Conservation (phyloP, 768 basidiomycete genomes). For the Mycena kentingensis region DNA sequence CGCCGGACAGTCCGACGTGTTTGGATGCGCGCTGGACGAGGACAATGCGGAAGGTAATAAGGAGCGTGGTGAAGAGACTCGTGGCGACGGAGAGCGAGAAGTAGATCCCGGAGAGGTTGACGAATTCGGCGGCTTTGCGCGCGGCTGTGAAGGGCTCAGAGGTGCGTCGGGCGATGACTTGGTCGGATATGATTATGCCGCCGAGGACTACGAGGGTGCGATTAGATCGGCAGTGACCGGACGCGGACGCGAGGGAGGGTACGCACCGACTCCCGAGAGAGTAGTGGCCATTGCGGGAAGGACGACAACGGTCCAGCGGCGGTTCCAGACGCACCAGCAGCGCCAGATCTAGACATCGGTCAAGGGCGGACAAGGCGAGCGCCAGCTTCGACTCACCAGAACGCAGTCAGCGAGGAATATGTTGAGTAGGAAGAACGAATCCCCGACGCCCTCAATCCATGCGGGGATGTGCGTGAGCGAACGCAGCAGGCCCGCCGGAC, state of each 20-base stretch:
- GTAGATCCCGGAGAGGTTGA: slow-evolving; percentile 5
- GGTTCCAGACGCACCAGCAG: slow-evolving; percentile 11
- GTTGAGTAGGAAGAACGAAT: slow-evolving; percentile 9
- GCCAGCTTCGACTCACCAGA: slow-evolving; percentile 3
- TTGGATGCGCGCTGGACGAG: slow-evolving; percentile 1
- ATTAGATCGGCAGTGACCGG: neutral
- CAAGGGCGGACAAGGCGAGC: neutral
- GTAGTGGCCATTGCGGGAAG: slow-evolving; percentile 7
- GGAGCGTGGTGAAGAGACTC: slow-evolving; percentile 5
- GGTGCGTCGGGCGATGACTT: neutral
- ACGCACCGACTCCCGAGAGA: slow-evolving; percentile 1
- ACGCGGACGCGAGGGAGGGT: no score
- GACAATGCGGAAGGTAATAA: slow-evolving; percentile 4
- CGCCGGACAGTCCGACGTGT: neutral
- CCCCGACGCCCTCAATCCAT: slow-evolving; percentile 1
- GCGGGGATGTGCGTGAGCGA: slow-evolving; percentile 1
- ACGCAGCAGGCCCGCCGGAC: slow-evolving; percentile 3
- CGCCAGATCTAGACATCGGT: slow-evolving; percentile 10
- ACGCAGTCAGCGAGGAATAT: slow-evolving; percentile 8
- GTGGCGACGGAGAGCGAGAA: slow-evolving; percentile 15
- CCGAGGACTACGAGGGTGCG: slow-evolving; percentile 4
- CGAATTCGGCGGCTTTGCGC: slow-evolving; percentile 1
- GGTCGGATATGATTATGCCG: slow-evolving; percentile 4
- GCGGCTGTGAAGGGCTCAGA: slow-evolving; percentile 1
- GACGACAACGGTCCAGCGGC: neutral